Base-by-base conservation (phyloP, 768 basidiomycete genomes). In the Tephrocybe sp. region DNA sequence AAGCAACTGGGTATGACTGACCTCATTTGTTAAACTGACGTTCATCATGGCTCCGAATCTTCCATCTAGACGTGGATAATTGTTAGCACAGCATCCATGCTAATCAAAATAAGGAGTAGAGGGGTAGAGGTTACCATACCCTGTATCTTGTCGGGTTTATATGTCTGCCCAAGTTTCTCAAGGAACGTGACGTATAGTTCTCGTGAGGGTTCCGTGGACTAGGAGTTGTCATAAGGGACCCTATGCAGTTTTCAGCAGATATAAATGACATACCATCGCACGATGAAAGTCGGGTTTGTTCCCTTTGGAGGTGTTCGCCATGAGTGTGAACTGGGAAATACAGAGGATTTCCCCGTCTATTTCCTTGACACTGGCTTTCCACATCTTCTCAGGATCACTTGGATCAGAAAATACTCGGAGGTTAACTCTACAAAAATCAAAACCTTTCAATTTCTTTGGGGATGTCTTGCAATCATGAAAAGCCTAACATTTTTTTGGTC, bases 41-140 rank as follows among this genome's bases (percentile, higher is more conserved):
- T 85, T 80, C 94, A 98, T 98, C 94, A 96, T 96, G 4, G 93
- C 94, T 26, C 93, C 93, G 64, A 98, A 97, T 58, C 74, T 77
- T n/a, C 94, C 94, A 66, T 98, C 94, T 95, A 51, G 18, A 48
- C n/a, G n/a, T 12, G 40, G 18, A 33, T 44, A 45, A 40, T 25
- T 7, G 34, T n/a, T n/a, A n/a, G n/a, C 11, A 17, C 34, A 7
- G 4, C 14, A 14, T 15, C 8, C 28, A 52, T 36, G 30, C 51
- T 17, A 37, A n/a, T 43, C 10, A 50, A 24, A 41, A 49, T 36
- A 18, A 36, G 8, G 14, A 36, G n/a, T n/a, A n/a, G n/a, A n/a
- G n/a, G n/a, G n/a, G n/a, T n/a, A n/a, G 5, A 36, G 20, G 7
- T 36, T 14, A 18, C 57, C 73, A 28, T 42, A 89, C 93, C 93